A percentile compares a stretch with the other conserved stretches of the same genome.
Evolutionary conservation across 768 basidiomycete genomes (phyloP).

Genomic region (Lactifluus subvellereus): DNA sequence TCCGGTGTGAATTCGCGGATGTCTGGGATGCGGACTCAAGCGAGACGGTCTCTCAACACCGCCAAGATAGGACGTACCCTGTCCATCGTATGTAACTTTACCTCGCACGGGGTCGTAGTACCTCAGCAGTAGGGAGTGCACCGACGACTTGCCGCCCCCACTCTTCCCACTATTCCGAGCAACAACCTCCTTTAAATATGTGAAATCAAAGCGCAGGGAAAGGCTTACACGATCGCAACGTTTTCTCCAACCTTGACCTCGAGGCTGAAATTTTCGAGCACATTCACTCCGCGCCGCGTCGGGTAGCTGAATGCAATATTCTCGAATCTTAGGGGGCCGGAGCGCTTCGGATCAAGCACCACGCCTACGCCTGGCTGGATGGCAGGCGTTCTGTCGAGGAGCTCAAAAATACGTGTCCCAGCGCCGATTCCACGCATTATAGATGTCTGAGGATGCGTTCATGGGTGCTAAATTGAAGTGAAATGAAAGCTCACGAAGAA

Average conservation of each 20-base stretch:
- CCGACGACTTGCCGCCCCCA: constrained; percentile 90
- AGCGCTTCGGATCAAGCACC: constrained; percentile 46
- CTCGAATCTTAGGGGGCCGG: constrained; percentile 76
- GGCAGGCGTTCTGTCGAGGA: constrained; percentile 73
- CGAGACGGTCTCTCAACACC: not conserved
- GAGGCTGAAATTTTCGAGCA: constrained; percentile 78
- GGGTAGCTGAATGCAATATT: constrained; percentile 87
- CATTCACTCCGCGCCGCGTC: constrained; percentile 69
- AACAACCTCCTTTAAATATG: not conserved
- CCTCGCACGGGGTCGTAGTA: constrained; percentile 89
- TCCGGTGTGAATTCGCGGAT: constrained; percentile 80
- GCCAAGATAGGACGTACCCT: constrained; percentile 45
- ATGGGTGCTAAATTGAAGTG: constrained; percentile 30
- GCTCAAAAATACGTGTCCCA: constrained; percentile 87
- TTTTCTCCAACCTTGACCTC: constrained; percentile 80
- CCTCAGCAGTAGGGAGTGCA: constrained; percentile 78
- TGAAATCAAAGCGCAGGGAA: not conserved
- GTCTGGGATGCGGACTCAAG: constrained; percentile 40
- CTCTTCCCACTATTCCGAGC: constrained; percentile 64
- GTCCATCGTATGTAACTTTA: constrained; percentile 77
- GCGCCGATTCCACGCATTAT: constrained; percentile 98
- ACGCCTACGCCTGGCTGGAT: constrained; percentile 64
- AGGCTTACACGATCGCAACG: constrained; percentile 84
- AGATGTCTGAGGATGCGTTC: constrained; percentile 50
- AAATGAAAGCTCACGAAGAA: constrained; percentile 35